Conservation (phyloP, 495 filamentous ascomycete genomes). For the Aspergillus incahuasiensis region DNA sequence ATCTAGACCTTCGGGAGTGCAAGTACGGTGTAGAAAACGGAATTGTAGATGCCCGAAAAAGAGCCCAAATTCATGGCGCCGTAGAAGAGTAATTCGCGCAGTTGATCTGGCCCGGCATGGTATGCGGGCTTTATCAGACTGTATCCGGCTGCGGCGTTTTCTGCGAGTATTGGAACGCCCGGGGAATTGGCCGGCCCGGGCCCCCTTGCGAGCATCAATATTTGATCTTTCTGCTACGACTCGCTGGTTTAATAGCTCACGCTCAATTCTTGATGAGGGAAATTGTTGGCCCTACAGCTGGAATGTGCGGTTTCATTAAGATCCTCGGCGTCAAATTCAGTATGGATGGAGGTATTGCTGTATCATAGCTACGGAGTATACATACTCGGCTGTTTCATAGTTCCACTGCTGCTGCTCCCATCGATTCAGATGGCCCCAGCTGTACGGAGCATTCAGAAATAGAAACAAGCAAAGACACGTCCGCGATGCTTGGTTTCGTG, state of each 20-base stretch:
- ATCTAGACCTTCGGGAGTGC: too few relatives aligned
- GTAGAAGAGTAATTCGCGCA: conserved; percentile 22
- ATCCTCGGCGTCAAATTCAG: neutral
- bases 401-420: neutral
- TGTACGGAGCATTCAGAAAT: neutral
- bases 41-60: neutral
- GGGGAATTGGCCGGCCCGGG: neutral
- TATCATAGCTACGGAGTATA: neutral
- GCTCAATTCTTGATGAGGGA: neutral
- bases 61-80: neutral
- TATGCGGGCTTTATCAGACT: neutral
- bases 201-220: neutral
- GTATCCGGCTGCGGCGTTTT: neutral
- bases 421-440: neutral
- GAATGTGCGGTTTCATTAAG: neutral
- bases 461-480: neutral
- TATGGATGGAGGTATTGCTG: neutral
- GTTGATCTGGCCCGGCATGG: conserved; percentile 11
- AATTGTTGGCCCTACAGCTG: neutral
- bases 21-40: neutral
- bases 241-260: neutral
- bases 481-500: neutral
- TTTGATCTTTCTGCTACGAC: neutral
- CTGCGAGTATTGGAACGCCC: neutral
- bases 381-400: neutral